Evolutionary conservation across 2,329 filamentous ascomycete species (phyloP), one percentile per base, ranked within the genome.

Genomic region (Tolypocladium ovalisporum): DNA sequence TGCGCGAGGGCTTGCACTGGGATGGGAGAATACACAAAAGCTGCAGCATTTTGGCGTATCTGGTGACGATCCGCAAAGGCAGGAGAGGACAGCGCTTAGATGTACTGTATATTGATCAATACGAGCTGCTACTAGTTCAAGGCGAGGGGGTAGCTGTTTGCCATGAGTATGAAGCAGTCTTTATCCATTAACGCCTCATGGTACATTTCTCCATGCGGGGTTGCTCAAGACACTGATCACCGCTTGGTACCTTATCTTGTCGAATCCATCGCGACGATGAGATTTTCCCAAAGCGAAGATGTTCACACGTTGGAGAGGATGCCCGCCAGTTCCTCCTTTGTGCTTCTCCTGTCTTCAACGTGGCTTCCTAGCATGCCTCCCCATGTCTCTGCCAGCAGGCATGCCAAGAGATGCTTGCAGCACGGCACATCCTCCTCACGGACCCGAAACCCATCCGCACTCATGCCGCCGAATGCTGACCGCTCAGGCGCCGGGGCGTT

Each of bases 331-430:
- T 93, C 89, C 62, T 87, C 85, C 59, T 75, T 77, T 29, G 77
- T 75, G 19, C 87, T 78, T 44, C 67, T 65, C 64, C 75, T 77
- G 63, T 81, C 78, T 58, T 80, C 77, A 19, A 87, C 77, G 63
- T 81, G 82, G 1, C 65, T 65, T 5, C 77, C 79, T 62, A 94
- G 79, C 34, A 85, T 69, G 3, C 61, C 70, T 0, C 68, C 68
- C 75, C 89, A 92, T 52, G 78, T 76, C 68, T 90, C 86, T 7
- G 79, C 86, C 57, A 97, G 70, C 44, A 93, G 72, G 69, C 89
- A 95, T 1, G 93, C 93, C 19, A 97, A 79, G 6, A 97, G 72
- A 71, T 99, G 93, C 73, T 97, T 97, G 70, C 93, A 99, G 57
- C 73, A 89, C 64, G 84, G 81, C 58, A 80, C 73, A 40, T 72